A percentile compares a stretch with the other conserved stretches of the same genome.
phyloP scores from a whole-genome alignment of 257 asterid species.

The Henckelia pumila region DNA sequence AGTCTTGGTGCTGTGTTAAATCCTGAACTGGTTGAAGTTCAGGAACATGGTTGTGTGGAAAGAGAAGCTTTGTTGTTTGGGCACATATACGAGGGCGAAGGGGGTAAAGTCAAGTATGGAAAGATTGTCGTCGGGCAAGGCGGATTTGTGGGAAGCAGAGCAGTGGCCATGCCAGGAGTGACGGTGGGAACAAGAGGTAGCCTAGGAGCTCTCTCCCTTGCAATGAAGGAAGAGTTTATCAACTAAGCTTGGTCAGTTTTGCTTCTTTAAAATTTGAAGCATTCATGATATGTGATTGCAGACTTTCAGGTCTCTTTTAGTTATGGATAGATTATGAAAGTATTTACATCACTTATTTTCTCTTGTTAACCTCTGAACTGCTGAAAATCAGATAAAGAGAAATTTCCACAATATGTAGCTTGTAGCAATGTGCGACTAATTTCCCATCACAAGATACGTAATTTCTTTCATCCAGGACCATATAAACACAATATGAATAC shows the following conservation, averaged over 20 bases:
- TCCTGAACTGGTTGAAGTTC: slow-evolving; percentile 54
- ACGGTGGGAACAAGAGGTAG: slow-evolving; percentile 43
- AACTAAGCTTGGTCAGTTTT: slow-evolving; percentile 25
- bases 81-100: slow-evolving; percentile 70
- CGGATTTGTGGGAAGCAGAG: slow-evolving; percentile 60
- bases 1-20: slow-evolving; percentile 56
- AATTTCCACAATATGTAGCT: too few species aligned
- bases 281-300: too few species aligned
- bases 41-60: slow-evolving; percentile 42
- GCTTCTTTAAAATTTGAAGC: slow-evolving; percentile 25
- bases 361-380: too few species aligned
- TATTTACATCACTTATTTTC: too few species aligned
- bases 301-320: too few species aligned
- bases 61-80: slow-evolving; percentile 64
- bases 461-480: too few species aligned
- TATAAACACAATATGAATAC: too few species aligned
- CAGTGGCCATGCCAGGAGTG: slow-evolving; percentile 65
- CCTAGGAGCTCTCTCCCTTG: slow-evolving; percentile 54
- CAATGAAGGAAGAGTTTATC: slow-evolving; percentile 63
- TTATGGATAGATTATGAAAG: too few species aligned
- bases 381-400: too few species aligned
- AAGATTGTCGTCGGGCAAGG: slow-evolving; percentile 44
- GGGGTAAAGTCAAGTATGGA: slow-evolving; percentile 61
- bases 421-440: not conserved
- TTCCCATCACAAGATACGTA: too few species aligned